Conservation (phyloP, 1,284 basidiomycete genomes). For the Psilocybe mexicana region DNA sequence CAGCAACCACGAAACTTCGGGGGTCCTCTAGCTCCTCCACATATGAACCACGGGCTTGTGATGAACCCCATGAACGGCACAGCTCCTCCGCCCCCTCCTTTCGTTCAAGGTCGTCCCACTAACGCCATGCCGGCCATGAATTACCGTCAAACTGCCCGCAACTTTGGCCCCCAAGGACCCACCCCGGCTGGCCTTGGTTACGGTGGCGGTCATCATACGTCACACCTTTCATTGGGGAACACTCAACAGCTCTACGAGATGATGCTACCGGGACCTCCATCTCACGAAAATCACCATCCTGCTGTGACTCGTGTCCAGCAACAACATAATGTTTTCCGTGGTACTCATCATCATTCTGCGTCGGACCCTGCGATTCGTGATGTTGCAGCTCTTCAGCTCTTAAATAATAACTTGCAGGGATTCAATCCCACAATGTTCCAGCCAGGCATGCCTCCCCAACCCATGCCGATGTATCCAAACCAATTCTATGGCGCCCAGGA, state of each 20-base stretch:
- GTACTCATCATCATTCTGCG: slow-evolving; percentile 74
- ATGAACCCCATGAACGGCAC: slow-evolving; percentile 15
- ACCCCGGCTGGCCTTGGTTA: slow-evolving; percentile 59
- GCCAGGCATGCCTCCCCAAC: slow-evolving; percentile 46
- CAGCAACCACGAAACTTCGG: slow-evolving; percentile 61
- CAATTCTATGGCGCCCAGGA: slow-evolving; percentile 70
- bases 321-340: slow-evolving; percentile 68
- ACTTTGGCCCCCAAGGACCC: slow-evolving; percentile 57
- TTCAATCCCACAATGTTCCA: slow-evolving; percentile 57
- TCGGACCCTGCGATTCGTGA: slow-evolving; percentile 75
- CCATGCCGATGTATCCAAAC: slow-evolving; percentile 61
- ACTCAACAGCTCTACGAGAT: slow-evolving; percentile 77
- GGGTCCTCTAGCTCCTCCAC: slow-evolving; percentile 30
- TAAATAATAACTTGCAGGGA: slow-evolving; percentile 54
- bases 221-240: slow-evolving; percentile 66
- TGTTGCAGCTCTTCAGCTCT: slow-evolving; percentile 59
- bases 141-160: slow-evolving; percentile 60
- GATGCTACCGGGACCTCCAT: slow-evolving; percentile 57
- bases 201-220: slow-evolving; percentile 50
- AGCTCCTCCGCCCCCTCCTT: slow-evolving; percentile 41
- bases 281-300: slow-evolving; percentile 55
- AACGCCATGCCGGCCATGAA: slow-evolving; percentile 45
- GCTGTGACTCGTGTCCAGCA: slow-evolving; percentile 74
- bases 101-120: slow-evolving; percentile 49
- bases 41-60: slow-evolving; percentile 20